A percentile compares a stretch with the other conserved stretches of the same genome.
Evolutionary conservation across 495 filamentous ascomycete genomes (phyloP).

Genomic region (Darksidea phi): DNA sequence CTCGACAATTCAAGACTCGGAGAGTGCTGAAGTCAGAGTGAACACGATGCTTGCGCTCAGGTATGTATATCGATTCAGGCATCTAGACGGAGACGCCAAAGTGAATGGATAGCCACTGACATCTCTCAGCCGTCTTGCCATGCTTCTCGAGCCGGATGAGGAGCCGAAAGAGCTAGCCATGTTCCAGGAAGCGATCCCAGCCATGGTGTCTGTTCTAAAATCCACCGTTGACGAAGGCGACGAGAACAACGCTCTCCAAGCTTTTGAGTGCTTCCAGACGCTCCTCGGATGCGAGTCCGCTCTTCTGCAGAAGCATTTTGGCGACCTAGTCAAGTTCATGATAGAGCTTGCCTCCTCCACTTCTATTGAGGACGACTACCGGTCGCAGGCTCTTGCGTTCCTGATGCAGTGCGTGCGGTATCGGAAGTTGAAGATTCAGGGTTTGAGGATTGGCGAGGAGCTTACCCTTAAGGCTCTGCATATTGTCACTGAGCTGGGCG

Average conservation of each 20-base stretch:
- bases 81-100: too few relatives aligned
- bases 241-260: conserved; percentile 81
- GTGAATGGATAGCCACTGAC: too few relatives aligned
- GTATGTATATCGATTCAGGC: too few relatives aligned
- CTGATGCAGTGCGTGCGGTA: conserved; percentile 88
- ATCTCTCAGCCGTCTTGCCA: conserved; percentile 66
- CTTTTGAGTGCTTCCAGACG: conserved; percentile 97
- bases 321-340: conserved; percentile 91
- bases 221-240: conserved; percentile 71
- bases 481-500: conserved; percentile 83
- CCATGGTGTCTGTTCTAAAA: conserved; percentile 89
- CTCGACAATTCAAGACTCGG: conserved; percentile 83
- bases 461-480: conserved; percentile 81
- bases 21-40: conserved; percentile 86
- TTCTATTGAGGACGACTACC: conserved; percentile 73
- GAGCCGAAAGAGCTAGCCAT: conserved; percentile 66
- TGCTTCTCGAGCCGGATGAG: conserved; percentile 83
- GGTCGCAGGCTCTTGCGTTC: conserved; percentile 88
- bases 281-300: conserved; percentile 84
- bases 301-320: conserved; percentile 81
- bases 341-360: conserved; percentile 77
- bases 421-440: conserved; percentile 93
- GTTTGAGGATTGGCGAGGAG: conserved; percentile 74
- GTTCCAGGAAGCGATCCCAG: conserved; percentile 75
- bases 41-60: conserved; percentile 88